Conservation (phyloP, 441 rosid genomes). For the Manihot esculenta region DNA sequence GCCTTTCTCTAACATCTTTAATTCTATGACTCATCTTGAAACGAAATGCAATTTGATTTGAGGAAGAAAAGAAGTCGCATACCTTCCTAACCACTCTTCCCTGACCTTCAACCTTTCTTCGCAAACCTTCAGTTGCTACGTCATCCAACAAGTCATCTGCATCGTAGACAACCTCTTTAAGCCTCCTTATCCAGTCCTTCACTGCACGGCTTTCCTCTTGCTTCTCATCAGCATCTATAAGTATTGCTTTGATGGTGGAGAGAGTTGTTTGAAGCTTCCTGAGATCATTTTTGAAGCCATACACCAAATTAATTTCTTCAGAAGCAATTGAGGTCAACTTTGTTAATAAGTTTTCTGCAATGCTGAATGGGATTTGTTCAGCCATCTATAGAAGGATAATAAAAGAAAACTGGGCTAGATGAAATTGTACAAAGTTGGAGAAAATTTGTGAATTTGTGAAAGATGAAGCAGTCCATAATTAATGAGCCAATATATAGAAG, state of each 20-base stretch:
- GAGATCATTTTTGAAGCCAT: too few species aligned
- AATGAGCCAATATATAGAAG: too few species aligned
- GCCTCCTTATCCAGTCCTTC: conserved; percentile 15
- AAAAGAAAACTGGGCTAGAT: too few species aligned
- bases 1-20: conserved; percentile 11
- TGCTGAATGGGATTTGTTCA: too few species aligned
- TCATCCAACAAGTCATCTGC: conserved; percentile 31
- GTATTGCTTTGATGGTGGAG: conserved; percentile 18
- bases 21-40: conserved; percentile 18
- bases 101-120: neutral
- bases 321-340: too few species aligned
- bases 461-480: too few species aligned
- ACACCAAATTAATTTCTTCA: too few species aligned
- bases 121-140: conserved; percentile 3
- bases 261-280: too few species aligned
- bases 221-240: conserved; percentile 23
- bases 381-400: too few species aligned
- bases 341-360: too few species aligned
- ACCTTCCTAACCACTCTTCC: neutral
- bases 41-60: conserved; percentile 12
- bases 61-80: conserved; percentile 4
- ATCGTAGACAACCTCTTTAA: conserved; percentile 26
- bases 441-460: too few species aligned
- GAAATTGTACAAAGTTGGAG: too few species aligned
- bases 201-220: neutral